A percentile compares a stretch with the other conserved stretches of the same genome.
Conservation (phyloP, 306 rosid species). For the Malus sylvestris region DNA sequence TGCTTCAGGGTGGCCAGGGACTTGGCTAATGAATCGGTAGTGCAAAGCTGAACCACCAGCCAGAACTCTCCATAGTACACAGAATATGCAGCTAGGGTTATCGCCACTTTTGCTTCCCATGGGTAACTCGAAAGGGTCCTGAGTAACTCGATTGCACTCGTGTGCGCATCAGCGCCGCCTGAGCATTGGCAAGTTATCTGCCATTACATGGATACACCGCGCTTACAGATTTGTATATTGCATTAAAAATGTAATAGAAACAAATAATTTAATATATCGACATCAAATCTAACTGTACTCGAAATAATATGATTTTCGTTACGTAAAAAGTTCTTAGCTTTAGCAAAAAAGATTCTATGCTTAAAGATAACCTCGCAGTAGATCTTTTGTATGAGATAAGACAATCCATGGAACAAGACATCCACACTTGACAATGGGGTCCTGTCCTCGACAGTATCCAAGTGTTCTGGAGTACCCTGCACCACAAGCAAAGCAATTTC, state of each 20-base stretch:
- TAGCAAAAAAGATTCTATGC: neutral
- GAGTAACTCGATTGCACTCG: conserved; percentile 52
- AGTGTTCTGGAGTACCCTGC: conserved; percentile 44
- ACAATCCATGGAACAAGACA: conserved; percentile 41
- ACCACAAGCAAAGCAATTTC: conserved; percentile 1
- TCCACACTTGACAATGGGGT: conserved; percentile 34
- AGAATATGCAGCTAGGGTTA: conserved; percentile 72
- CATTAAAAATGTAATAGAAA: neutral
- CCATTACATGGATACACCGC: neutral
- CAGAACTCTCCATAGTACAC: conserved; percentile 70
- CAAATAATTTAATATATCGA: neutral
- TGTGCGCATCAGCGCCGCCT: conserved; percentile 63
- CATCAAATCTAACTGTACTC: neutral
- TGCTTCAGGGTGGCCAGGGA: conserved; percentile 70
- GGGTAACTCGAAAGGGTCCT: conserved; percentile 52
- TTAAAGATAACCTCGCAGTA: conserved; percentile 49
- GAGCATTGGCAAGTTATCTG: conserved; percentile 72
- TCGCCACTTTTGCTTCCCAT: conserved; percentile 87
- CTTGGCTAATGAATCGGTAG: conserved; percentile 59
- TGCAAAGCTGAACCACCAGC: conserved; percentile 62
- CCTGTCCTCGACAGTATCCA: conserved; percentile 34
- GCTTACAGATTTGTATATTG: neutral
- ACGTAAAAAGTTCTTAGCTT: neutral
- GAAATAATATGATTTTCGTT: neutral
- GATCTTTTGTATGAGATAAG: conserved; percentile 62